phyloP scores from a whole-genome alignment of 371 early-diverging fungal genomes.

The Smittium culicis region DNA sequence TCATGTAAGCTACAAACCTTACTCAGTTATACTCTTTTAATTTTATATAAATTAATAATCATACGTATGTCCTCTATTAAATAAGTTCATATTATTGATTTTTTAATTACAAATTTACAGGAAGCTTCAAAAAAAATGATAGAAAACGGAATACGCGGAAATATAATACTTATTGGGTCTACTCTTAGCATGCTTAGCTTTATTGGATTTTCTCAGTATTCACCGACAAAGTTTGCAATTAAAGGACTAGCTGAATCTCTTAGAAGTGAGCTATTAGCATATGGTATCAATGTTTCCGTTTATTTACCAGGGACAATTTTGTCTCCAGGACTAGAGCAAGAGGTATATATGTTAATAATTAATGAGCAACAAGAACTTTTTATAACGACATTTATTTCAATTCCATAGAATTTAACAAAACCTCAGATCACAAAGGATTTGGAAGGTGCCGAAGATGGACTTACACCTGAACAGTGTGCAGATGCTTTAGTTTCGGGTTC shows the following conservation, averaged over 20 bases:
- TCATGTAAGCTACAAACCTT: constrained; percentile 34
- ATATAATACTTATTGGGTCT: constrained; percentile 66
- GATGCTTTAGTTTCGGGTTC: constrained; percentile 38
- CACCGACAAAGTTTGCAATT: constrained; percentile 72
- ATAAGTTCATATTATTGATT: too few relatives aligned
- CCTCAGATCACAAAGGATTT: constrained; percentile 65
- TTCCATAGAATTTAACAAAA: constrained; percentile 50
- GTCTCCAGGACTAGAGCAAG: constrained; percentile 62
- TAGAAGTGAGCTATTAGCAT: constrained; percentile 53
- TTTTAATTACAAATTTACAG: too few relatives aligned
- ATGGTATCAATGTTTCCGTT: constrained; percentile 57
- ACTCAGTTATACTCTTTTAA: too few relatives aligned
- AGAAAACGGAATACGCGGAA: constrained; percentile 43
- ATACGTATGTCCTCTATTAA: too few relatives aligned
- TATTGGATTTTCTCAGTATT: constrained; percentile 68
- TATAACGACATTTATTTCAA: not conserved
- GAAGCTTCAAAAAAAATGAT: constrained; percentile 53
- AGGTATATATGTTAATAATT: constrained; percentile 31
- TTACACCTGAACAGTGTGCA: constrained; percentile 46
- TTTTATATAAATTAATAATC: too few relatives aligned
- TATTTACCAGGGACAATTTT: constrained; percentile 70
- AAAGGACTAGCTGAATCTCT: constrained; percentile 61
- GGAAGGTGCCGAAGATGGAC: constrained; percentile 51
- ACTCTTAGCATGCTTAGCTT: constrained; percentile 59
- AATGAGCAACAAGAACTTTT: too few relatives aligned